Conservation (phyloP, 2,329 filamentous ascomycete species). For the Penicillium griseofulvum region DNA sequence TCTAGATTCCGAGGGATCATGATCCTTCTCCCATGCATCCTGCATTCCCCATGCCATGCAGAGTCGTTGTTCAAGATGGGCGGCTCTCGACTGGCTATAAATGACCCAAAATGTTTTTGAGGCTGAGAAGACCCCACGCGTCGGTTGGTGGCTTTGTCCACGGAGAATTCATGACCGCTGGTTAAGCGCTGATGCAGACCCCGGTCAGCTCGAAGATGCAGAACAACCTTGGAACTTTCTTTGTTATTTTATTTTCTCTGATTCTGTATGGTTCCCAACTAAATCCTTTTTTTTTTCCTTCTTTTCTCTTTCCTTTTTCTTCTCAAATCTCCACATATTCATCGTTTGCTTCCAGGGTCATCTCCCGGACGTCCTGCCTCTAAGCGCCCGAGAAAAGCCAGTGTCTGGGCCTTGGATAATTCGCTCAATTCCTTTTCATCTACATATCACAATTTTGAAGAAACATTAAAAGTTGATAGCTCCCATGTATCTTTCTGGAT, state of each 20-base stretch:
- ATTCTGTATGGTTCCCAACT: neutral
- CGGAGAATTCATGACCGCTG: constrained; percentile 25
- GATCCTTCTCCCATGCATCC: neutral
- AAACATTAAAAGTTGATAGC: neutral
- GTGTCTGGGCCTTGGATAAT: neutral
- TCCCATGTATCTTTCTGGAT: neutral
- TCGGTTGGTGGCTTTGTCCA: constrained; percentile 15
- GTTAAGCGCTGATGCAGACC: constrained; percentile 23
- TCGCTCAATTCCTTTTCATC: neutral
- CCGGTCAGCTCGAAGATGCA: constrained; percentile 3
- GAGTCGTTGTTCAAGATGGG: neutral
- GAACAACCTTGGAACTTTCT: constrained; percentile 12
- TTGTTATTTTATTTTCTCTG: neutral
- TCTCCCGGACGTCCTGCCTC: neutral
- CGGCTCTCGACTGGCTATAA: constrained; percentile 23
- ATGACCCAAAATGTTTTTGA: constrained; percentile 9
- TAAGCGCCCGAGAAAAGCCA: constrained; percentile 4
- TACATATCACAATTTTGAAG: neutral
- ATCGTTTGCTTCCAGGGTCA: neutral
- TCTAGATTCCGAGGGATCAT: neutral
- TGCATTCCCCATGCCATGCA: neutral
- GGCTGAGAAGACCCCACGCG: constrained; percentile 24
- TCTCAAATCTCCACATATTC: neutral
- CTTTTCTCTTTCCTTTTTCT: neutral
- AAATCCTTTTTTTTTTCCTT: neutral